These are phyloP conservation scores for Cymbopogon flexuosus DNA, from an alignment of 202 grass and related monocot species.

Conservation along the genomic window DNA sequence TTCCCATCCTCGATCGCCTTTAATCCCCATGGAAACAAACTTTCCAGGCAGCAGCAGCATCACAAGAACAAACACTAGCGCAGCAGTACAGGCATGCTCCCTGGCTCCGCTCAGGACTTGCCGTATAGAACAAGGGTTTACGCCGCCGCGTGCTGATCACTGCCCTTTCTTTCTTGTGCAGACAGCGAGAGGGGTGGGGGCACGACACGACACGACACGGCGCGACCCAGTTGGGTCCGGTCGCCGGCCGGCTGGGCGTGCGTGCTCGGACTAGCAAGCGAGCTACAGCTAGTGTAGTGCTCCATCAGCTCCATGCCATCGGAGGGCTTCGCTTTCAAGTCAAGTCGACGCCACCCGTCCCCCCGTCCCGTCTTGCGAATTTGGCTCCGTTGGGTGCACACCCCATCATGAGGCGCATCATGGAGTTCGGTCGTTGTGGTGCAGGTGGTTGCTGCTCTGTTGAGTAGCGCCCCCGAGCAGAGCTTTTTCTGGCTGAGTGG, in stretches of 20 bases:
- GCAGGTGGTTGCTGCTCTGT: slow-evolving; percentile 50
- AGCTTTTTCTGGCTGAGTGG: slow-evolving; percentile 23
- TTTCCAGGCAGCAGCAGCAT: not conserved
- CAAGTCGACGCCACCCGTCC: slow-evolving; percentile 39
- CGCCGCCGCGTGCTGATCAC: not conserved
- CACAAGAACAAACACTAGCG: not conserved
- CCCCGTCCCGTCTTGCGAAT: slow-evolving; percentile 15
- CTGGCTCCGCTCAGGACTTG: not conserved
- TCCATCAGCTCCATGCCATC: not conserved
- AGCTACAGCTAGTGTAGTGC: not conserved
- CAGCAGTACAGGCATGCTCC: not conserved
- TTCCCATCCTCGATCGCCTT: slow-evolving; percentile 21
- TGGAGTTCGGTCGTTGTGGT: slow-evolving; percentile 52
- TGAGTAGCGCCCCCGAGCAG: not conserved
- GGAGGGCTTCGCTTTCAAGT: slow-evolving; percentile 62
- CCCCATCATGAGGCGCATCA: slow-evolving; percentile 64
- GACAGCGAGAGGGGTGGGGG: not conserved
- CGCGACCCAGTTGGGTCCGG: not conserved
- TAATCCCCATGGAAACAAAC: not conserved
- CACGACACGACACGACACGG: not conserved
- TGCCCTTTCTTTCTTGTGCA: not conserved
- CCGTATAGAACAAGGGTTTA: slow-evolving; percentile 48
- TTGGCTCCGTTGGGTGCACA: slow-evolving; percentile 42
- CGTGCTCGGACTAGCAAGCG: not conserved
- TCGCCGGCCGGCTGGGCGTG: not conserved